A percentile compares a stretch with the other conserved stretches of the same genome.
These are phyloP conservation scores for Candida frijolesensis DNA, from an alignment of 1,139 yeast genomes.

Conservation along the genomic window DNA sequence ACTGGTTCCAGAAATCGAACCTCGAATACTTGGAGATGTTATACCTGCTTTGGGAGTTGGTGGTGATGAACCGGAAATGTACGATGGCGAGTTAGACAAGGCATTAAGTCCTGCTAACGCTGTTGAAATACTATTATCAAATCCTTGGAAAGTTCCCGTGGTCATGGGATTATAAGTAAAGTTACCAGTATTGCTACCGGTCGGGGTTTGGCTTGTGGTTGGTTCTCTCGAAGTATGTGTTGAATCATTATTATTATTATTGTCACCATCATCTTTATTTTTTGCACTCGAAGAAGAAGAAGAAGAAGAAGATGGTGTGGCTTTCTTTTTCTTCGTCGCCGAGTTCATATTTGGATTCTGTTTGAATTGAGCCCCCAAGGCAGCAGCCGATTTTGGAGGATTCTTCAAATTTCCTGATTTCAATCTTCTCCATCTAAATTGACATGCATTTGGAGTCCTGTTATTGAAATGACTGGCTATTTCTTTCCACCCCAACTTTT, in stretches of 20 bases:
- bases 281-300: slow-evolving; percentile 9
- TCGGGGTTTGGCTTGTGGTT: neutral
- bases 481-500: slow-evolving; percentile 77
- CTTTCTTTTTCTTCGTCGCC: slow-evolving; percentile 25
- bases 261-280: slow-evolving; percentile 18
- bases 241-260: slow-evolving; percentile 11
- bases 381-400: slow-evolving; percentile 49
- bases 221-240: slow-evolving; percentile 1
- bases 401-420: slow-evolving; percentile 64
- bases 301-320: slow-evolving; percentile 17
- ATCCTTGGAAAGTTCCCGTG: slow-evolving; percentile 44
- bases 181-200: slow-evolving; percentile 11
- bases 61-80: slow-evolving; percentile 36
- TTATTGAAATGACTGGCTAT: slow-evolving; percentile 69
- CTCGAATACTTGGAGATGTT: slow-evolving; percentile 5
- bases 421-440: slow-evolving; percentile 76
- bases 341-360: slow-evolving; percentile 13
- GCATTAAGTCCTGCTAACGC: slow-evolving; percentile 54
- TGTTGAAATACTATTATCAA: slow-evolving; percentile 44
- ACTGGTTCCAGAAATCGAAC: slow-evolving; percentile 7
- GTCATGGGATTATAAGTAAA: slow-evolving; percentile 40
- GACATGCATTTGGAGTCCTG: slow-evolving; percentile 79
- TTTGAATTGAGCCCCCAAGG: slow-evolving; percentile 20
- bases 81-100: slow-evolving; percentile 40
- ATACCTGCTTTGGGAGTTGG: slow-evolving; percentile 10